Percentiles rank a stretch among this genome's conserved stretches.
phyloP scores from a whole-genome alignment of 345 rosid species.

The Eucalyptus paniculata region DNA sequence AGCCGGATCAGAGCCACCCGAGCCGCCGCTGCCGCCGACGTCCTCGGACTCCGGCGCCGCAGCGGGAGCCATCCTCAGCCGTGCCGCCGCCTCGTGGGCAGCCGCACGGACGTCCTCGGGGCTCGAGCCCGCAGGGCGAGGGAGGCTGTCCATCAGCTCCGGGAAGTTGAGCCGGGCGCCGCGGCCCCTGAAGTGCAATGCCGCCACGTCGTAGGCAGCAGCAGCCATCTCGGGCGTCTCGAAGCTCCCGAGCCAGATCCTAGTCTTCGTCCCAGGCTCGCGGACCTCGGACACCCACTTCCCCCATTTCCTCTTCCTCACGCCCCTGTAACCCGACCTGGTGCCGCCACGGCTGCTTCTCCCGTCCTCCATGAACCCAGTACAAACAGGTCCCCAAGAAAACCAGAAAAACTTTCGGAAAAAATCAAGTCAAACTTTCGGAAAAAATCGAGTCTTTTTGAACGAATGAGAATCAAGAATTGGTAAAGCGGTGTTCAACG shows the following conservation, averaged over 20 bases:
- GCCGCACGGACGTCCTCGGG: slow-evolving; percentile 63
- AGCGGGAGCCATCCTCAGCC: slow-evolving; percentile 1
- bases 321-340: slow-evolving; percentile 39
- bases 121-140: slow-evolving; percentile 38
- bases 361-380: neutral
- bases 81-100: slow-evolving; percentile 46
- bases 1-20: neutral
- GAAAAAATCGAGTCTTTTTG: neutral
- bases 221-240: slow-evolving; percentile 92
- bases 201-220: slow-evolving; percentile 80
- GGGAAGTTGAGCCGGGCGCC: slow-evolving; percentile 70
- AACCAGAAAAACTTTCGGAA: neutral
- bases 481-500: neutral
- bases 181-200: slow-evolving; percentile 51
- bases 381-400: neutral
- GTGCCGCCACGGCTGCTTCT: neutral
- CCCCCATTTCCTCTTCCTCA: slow-evolving; percentile 88
- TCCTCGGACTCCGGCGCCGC: neutral
- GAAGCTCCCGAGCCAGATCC: slow-evolving; percentile 90
- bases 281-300: slow-evolving; percentile 97
- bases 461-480: neutral
- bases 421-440: neutral
- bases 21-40: neutral
- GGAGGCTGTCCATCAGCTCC: slow-evolving; percentile 20
- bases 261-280: slow-evolving; percentile 67